These are phyloP conservation scores for Termitomyces sp. DNA, from an alignment of 768 basidiomycete genomes.

Conservation along the genomic window DNA sequence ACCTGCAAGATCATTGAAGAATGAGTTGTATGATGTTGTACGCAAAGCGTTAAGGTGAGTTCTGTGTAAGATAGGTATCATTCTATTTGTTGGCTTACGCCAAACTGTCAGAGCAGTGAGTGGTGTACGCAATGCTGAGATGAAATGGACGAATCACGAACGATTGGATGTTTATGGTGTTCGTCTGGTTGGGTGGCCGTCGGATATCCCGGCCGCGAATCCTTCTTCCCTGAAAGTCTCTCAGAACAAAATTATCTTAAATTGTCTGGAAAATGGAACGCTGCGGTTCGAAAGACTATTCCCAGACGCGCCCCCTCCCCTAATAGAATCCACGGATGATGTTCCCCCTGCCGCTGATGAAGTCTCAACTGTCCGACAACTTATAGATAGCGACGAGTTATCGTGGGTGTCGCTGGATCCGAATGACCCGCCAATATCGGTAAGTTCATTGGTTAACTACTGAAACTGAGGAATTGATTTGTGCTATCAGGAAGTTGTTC, in stretches of 20 bases:
- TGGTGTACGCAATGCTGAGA: slow-evolving; percentile 60
- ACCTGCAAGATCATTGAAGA: slow-evolving; percentile 38
- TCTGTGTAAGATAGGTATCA: background rate
- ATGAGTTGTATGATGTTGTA: slow-evolving; percentile 48
- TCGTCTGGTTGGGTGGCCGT: slow-evolving; percentile 59
- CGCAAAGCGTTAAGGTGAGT: slow-evolving; percentile 50
- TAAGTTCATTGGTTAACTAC: background rate
- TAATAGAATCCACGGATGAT: slow-evolving; percentile 2
- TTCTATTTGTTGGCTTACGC: background rate
- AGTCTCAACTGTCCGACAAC: background rate
- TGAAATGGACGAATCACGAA: slow-evolving; percentile 71
- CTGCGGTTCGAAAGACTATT: slow-evolving; percentile 39
- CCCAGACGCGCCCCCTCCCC: background rate
- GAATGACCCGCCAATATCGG: slow-evolving; percentile 10
- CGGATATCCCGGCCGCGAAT: slow-evolving; percentile 50
- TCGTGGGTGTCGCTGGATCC: slow-evolving; percentile 37
- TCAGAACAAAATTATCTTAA: slow-evolving; percentile 50
- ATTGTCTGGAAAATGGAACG: slow-evolving; percentile 40
- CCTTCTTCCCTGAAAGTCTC: slow-evolving; percentile 50
- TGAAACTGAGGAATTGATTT: background rate
- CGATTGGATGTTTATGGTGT: slow-evolving; percentile 53
- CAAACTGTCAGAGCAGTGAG: slow-evolving; percentile 36
- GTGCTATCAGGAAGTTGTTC: background rate
- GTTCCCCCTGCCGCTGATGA: background rate
- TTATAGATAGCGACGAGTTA: slow-evolving; percentile 25